Base-by-base conservation (phyloP, 1,284 basidiomycete genomes). In the Cutaneotrichosporon sp. region DNA sequence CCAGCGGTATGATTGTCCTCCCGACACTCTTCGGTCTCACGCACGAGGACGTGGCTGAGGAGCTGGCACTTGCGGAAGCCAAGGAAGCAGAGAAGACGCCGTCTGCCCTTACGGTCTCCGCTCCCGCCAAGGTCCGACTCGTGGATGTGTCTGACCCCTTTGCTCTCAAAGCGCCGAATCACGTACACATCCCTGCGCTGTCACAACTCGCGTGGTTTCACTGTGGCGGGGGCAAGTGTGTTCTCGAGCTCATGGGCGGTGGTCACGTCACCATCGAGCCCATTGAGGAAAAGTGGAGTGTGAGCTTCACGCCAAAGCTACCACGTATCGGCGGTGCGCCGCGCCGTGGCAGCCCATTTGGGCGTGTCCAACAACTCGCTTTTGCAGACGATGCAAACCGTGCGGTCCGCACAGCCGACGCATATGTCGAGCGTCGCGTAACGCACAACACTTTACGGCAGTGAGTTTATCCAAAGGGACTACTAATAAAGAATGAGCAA, bases 11-110 rank as follows among this genome's bases (percentile, higher is more conserved):
- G 32, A 81, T 92, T 18, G 91, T 89, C 18, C 85, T 86, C 1
- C 96, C 95, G 0, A 92, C 90, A 2, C 80, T 98, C 9, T 91
- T 94, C 71, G 95, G 96, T 0, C 81, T 98, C 2, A 87, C 91
- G 71, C 88, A 91, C n/a, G 81, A 83, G 6, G 86, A 88, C 58
- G 73, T 88, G 7, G 84, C 89, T 58, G 10, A 38, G 10, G 55
- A 56, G 38, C 55, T 36, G 10, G 55, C 36, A 4, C 13, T 2
- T 5, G 11, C 31, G 1, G 46, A 55, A 1, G 32, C 5, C 30
- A 5, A 52, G 42, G 22, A 22, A 21, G 46, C 31, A 21, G n/a
- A 40, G 11, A 22, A 7, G 55, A 18, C 30, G 14, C 30, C 51
- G 30, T 6, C 51, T 13, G 42, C 42, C 7, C 42, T 18, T 2